A percentile compares a stretch with the other conserved stretches of the same genome.
Evolutionary conservation across 2,329 filamentous ascomycete species (phyloP).

Genomic region (Coleophoma cylindrospora): DNA sequence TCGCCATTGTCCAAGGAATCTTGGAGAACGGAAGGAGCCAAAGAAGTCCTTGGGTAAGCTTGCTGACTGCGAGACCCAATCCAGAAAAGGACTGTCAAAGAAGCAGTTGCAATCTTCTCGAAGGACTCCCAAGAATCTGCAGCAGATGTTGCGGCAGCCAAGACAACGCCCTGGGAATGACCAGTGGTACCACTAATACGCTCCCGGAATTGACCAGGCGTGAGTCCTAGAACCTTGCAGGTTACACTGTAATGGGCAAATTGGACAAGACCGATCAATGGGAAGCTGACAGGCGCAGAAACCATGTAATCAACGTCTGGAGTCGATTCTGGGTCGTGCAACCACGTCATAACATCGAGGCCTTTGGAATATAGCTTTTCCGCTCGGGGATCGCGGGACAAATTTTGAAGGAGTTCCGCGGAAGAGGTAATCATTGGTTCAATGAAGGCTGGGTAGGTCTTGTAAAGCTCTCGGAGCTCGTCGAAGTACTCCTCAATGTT

Average conservation of each 20-base stretch:
- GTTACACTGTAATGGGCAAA: slow-evolving; percentile 93
- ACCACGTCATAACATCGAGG: slow-evolving; percentile 91
- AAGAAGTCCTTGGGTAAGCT: slow-evolving; percentile 89
- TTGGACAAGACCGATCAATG: slow-evolving; percentile 92
- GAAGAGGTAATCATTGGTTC: slow-evolving; percentile 77
- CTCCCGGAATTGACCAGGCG: slow-evolving; percentile 83
- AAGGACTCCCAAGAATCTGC: slow-evolving; percentile 93
- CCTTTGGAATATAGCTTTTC: slow-evolving; percentile 97
- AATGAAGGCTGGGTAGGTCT: slow-evolving; percentile 86
- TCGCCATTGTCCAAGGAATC: slow-evolving; percentile 94
- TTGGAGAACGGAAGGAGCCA: slow-evolving; percentile 84
- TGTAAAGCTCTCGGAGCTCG: slow-evolving; percentile 86
- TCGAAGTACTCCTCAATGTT: slow-evolving; percentile 99
- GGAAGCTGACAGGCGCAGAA: slow-evolving; percentile 91
- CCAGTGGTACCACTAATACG: slow-evolving; percentile 85
- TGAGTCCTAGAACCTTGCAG: slow-evolving; percentile 83
- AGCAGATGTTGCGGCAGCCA: slow-evolving; percentile 85
- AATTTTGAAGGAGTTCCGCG: slow-evolving; percentile 79
- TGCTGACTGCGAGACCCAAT: slow-evolving; percentile 96
- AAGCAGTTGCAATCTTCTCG: slow-evolving; percentile 70
- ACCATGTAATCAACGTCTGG: slow-evolving; percentile 93
- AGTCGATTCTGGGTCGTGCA: slow-evolving; percentile 82
- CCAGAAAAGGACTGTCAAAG: slow-evolving; percentile 95
- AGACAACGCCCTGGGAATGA: slow-evolving; percentile 94
- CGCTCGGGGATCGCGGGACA: slow-evolving; percentile 77